Conservation (phyloP, 2,329 filamentous ascomycete species). For the Verticillium klebahnii region DNA sequence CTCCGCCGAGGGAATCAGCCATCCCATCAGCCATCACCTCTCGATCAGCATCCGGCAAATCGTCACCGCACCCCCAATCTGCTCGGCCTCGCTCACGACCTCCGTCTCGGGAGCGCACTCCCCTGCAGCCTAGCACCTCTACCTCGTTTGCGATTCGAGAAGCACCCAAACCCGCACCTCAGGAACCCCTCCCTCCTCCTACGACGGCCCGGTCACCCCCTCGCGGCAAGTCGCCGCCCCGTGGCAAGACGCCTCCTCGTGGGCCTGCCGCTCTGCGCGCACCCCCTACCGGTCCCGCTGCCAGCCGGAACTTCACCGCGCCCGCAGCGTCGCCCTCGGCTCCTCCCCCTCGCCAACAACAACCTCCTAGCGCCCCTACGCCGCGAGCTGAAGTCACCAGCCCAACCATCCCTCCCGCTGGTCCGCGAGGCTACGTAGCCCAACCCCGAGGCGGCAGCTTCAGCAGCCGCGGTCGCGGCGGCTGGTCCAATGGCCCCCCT, state of each 20-base stretch:
- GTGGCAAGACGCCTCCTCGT: slow-evolving; percentile 43
- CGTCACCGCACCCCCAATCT: slow-evolving; percentile 47
- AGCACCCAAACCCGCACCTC: slow-evolving; percentile 7
- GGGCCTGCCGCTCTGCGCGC: slow-evolving; percentile 49
- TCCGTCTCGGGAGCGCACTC: slow-evolving; percentile 36
- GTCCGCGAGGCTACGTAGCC: slow-evolving; percentile 49
- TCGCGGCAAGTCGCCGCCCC: slow-evolving; percentile 7
- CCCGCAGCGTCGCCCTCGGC: slow-evolving; percentile 29
- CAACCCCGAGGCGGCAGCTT: slow-evolving; percentile 38
- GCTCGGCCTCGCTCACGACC: slow-evolving; percentile 42
- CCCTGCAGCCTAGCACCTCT: slow-evolving; percentile 14
- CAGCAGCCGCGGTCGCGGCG: slow-evolving; percentile 38
- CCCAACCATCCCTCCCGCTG: slow-evolving; percentile 46
- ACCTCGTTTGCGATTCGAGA: slow-evolving; percentile 3
- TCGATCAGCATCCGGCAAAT: slow-evolving; percentile 43
- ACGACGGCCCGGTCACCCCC: slow-evolving; percentile 17
- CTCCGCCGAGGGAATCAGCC: slow-evolving; percentile 43
- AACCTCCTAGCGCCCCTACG: slow-evolving; percentile 24
- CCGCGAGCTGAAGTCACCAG: slow-evolving; percentile 35
- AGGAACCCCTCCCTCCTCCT: slow-evolving; percentile 14
- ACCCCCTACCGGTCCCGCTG: slow-evolving; percentile 41
- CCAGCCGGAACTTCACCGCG: slow-evolving; percentile 31
- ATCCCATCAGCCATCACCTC: slow-evolving; percentile 47
- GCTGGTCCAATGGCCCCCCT: slow-evolving; percentile 29
- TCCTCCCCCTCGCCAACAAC: slow-evolving; percentile 26